Evolutionary conservation across 2,329 filamentous ascomycete species (phyloP).

Genomic region (Alternaria gansuensis): DNA sequence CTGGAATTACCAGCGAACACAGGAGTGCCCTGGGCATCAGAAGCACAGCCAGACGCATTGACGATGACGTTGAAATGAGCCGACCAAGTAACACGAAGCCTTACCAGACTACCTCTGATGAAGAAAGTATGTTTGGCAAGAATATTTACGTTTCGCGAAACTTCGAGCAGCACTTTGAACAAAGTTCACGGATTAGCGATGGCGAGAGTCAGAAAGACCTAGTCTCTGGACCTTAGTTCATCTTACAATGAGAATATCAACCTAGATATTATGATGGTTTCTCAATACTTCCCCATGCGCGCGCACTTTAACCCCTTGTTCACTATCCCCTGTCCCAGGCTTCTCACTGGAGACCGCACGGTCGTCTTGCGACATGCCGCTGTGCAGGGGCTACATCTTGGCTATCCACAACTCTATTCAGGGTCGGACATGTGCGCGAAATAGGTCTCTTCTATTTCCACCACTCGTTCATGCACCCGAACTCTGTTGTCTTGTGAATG

Average conservation of each 20-base stretch:
- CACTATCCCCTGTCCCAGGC: background rate
- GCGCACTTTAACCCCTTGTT: background rate
- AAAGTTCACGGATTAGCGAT: constrained; percentile 8
- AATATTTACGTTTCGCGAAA: constrained; percentile 15
- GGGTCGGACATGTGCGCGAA: background rate
- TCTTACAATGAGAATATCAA: background rate
- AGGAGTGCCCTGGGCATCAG: constrained; percentile 1
- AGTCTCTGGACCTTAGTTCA: background rate
- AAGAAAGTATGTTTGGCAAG: constrained; percentile 19
- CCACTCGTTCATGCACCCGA: background rate
- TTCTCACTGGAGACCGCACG: background rate
- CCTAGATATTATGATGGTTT: background rate
- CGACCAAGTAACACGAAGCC: constrained; percentile 15
- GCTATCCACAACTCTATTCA: background rate
- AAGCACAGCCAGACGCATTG: constrained; percentile 13
- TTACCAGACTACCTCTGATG: constrained; percentile 16
- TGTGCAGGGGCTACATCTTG: background rate
- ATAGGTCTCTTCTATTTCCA: background rate
- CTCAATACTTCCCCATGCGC: background rate
- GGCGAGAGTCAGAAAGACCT: constrained; percentile 18
- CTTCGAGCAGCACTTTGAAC: constrained; percentile 13
- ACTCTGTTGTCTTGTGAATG: background rate
- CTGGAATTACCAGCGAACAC: constrained; percentile 4
- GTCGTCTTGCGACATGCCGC: background rate
- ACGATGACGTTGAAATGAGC: constrained; percentile 27